These are phyloP conservation scores for Paramecium tetraurelia DNA, from an alignment of 73 alveolate genomes.

Conservation along the genomic window DNA sequence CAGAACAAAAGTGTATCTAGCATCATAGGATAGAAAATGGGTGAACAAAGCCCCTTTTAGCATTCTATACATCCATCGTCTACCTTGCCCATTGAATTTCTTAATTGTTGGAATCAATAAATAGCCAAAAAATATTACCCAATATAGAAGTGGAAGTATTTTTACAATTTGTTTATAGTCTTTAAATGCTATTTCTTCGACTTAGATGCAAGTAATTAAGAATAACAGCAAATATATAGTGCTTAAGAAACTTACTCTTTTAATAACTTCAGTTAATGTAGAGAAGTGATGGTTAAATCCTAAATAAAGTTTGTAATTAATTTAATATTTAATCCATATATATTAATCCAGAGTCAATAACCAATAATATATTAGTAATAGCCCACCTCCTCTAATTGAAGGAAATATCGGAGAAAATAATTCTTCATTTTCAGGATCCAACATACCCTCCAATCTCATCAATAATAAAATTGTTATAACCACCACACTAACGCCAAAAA, in stretches of 20 bases:
- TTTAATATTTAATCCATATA: not conserved
- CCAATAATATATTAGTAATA: slow-evolving; percentile 2
- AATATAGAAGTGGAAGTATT: not conserved
- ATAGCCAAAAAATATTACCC: not conserved
- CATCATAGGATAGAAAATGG: not conserved
- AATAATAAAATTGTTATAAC: not conserved
- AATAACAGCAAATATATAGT: not conserved
- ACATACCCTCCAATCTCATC: not conserved
- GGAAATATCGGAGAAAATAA: slow-evolving; percentile 35
- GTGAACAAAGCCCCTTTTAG: not conserved
- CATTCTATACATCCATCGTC: slow-evolving; percentile 30
- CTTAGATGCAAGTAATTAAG: not conserved
- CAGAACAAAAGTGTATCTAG: slow-evolving; percentile 9
- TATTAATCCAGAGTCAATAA: not conserved
- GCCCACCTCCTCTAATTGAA: not conserved
- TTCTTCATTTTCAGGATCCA: not conserved
- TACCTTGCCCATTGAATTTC: not conserved
- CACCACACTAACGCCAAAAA: not conserved
- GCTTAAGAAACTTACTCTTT: not conserved
- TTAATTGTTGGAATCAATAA: not conserved
- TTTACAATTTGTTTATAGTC: not conserved
- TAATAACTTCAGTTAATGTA: not conserved
- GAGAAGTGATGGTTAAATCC: slow-evolving; percentile 42
- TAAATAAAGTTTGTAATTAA: slow-evolving; percentile 8
- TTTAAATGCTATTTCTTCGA: not conserved